These are phyloP conservation scores for Diutina rugosa DNA, from an alignment of 1,139 yeast genomes.

Conservation along the genomic window DNA sequence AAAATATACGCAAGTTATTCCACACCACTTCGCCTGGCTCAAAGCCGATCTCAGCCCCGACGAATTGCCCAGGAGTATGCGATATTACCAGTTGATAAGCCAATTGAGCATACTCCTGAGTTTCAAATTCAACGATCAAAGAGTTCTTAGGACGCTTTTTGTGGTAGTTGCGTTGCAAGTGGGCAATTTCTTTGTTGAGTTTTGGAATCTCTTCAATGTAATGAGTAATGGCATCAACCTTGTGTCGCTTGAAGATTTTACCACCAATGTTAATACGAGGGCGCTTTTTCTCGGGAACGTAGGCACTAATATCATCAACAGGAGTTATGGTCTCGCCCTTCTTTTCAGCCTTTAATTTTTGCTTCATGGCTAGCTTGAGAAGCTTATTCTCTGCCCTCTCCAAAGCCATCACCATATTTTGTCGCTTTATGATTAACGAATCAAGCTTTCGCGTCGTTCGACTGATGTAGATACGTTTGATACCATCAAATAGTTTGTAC, in stretches of 20 bases:
- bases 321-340: conserved; percentile 19
- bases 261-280: conserved; percentile 55
- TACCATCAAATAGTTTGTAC: conserved; percentile 49
- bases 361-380: conserved; percentile 47
- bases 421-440: conserved; percentile 47
- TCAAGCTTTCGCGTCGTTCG: conserved; percentile 52
- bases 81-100: conserved; percentile 76
- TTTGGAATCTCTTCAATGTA: conserved; percentile 55
- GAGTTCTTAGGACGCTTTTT: conserved; percentile 46
- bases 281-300: conserved; percentile 64
- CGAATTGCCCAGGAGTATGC: conserved; percentile 49
- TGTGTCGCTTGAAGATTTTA: conserved; percentile 35
- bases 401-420: conserved; percentile 43
- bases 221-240: conserved; percentile 73
- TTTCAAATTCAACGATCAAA: conserved; percentile 75
- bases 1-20: conserved; percentile 49
- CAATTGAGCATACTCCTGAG: conserved; percentile 78
- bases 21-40: conserved; percentile 74
- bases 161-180: conserved; percentile 38
- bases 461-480: conserved; percentile 64
- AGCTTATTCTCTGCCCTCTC: conserved; percentile 61
- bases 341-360: conserved; percentile 52
- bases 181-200: conserved; percentile 50
- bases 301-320: conserved; percentile 34
- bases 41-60: conserved; percentile 48